Evolutionary conservation across 441 rosid species (phyloP), one percentile per base, ranked within the genome.

Genomic region (Cnidoscolus chayamansa): DNA sequence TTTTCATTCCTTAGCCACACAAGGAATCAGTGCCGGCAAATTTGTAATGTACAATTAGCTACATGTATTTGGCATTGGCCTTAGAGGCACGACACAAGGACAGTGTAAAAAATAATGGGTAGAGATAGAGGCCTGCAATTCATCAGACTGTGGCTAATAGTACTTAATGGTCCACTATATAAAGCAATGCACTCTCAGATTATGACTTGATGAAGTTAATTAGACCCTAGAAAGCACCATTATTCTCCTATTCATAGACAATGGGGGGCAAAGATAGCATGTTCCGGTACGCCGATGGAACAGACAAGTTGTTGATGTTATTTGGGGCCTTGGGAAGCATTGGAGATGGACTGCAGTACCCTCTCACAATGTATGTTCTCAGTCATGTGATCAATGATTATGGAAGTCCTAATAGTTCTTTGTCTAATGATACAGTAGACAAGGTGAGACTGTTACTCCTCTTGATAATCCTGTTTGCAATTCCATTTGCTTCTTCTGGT

Each of bases 281-380:
- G 89, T 89, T 87, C 70, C 76, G 84, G 50, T 84, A 77, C 4
- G 94, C 94, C 0, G 91, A 87, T 58, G 31, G 86, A 1, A 62
- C 63, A 3, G 94, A 89, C 81, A 89, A 84, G 85, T 6, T 83
- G 68, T 68, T 87, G 83, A 89, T 87, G 91, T 17, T 87, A 2
- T 75, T 87, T 9, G 91, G 91, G 67, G 76, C 81, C 61, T 66
- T 89, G 70, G 94, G 91, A 32, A 86, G 94, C 86, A 82, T 87
- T 75, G 94, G 91, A 72, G 94, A 89, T 81, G 94, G 91, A 63
- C 9, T 87, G 86, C 91, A 84, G 74, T 80, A 82, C 51, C 90
- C 91, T 76, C 78, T 86, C 20, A 74, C 79, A 1, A 83, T 84
- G 91, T 82, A 76, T 78, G 83, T 89, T 49, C 78, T 87, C 1